Evolutionary conservation across 2,329 filamentous ascomycete genomes (phyloP).

Genomic region (Corynespora cassiicola): DNA sequence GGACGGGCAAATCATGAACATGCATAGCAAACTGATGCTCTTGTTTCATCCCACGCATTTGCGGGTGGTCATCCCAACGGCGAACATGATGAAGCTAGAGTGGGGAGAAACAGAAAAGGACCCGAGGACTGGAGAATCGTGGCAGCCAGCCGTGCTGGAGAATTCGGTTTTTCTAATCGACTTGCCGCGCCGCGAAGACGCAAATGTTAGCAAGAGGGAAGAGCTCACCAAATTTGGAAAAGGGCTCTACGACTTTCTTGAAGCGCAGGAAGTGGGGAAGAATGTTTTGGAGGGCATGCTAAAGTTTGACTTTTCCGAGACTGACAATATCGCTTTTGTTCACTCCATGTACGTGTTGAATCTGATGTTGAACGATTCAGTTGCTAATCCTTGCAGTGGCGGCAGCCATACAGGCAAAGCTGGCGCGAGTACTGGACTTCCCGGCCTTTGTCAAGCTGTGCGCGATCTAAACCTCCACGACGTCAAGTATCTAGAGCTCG

Average conservation of each 20-base stretch:
- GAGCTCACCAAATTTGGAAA: constrained; percentile 66
- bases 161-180: constrained; percentile 87
- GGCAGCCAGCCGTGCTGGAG: constrained; percentile 41
- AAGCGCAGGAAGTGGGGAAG: constrained; percentile 69
- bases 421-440: constrained; percentile 69
- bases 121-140: constrained; percentile 13
- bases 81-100: constrained; percentile 84
- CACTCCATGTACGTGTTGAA: constrained; percentile 81
- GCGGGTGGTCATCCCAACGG: constrained; percentile 83
- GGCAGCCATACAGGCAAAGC: constrained; percentile 40
- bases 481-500: constrained; percentile 66
- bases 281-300: constrained; percentile 71
- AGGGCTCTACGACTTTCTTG: constrained; percentile 74
- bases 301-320: constrained; percentile 83
- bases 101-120: constrained; percentile 79
- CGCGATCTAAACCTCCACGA: constrained; percentile 29
- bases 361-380: too few relatives aligned
- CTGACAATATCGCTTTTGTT: constrained; percentile 76
- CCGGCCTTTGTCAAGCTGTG: constrained; percentile 74
- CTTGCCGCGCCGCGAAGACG: constrained; percentile 66
- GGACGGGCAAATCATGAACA: constrained; percentile 71
- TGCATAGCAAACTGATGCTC: constrained; percentile 95
- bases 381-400: constrained; percentile 23
- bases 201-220: constrained; percentile 27
- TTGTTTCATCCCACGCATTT: constrained; percentile 78